Evolutionary conservation across 768 basidiomycete genomes (phyloP), one percentile per base, ranked within the genome.

Genomic region (Termitomyces bulborhizus): DNA sequence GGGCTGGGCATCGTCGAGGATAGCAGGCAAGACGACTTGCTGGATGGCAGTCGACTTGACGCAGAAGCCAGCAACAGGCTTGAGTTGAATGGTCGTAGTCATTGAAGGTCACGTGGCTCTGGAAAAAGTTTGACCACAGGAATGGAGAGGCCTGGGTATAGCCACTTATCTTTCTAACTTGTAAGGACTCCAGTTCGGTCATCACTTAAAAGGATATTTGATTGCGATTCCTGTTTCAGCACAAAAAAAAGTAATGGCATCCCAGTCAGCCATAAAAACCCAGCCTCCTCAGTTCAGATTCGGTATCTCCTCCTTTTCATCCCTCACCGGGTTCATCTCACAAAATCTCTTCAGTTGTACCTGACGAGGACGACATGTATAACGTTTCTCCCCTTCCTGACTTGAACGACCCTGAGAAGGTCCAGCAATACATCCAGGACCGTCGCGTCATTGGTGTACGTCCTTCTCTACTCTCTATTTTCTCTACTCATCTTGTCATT

Each of bases 391-490:
- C 86, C 46, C 73, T 81, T 69, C 85, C 86, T 47, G 79, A 82
- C 59, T 75, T 79, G 55, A 80, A 84, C 49, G 86, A 89, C 69
- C 76, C 76, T 49, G 74, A 77, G 41, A 79, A 81, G 59, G 77
- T 89, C 60, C 77, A 83, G 63, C 76, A 81, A 62, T 90, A 88
- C 76, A 85, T 92, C 71, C 83, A 86, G 67, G 90, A 93, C 72
- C 78, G 85, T 48, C 83, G 90, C 50, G 89, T 92, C 71, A 76
- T 87, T 48, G 88, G 88, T 50, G 88, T 90, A 78, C 58, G 85
- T 76, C 43, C 54, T 45, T 37, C 46, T 39, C 40, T 31, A 37
- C 18, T 43, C 24, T 41, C 8, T 31, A 21, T 51, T 55, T 21
- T 26, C 43, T 18, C 29, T 46, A 48, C 67, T 65, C 51, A 65